Evolutionary conservation across 176 grass and related monocot species (phyloP), one percentile per base, ranked within the genome.

Genomic region (Chloris gayana): DNA sequence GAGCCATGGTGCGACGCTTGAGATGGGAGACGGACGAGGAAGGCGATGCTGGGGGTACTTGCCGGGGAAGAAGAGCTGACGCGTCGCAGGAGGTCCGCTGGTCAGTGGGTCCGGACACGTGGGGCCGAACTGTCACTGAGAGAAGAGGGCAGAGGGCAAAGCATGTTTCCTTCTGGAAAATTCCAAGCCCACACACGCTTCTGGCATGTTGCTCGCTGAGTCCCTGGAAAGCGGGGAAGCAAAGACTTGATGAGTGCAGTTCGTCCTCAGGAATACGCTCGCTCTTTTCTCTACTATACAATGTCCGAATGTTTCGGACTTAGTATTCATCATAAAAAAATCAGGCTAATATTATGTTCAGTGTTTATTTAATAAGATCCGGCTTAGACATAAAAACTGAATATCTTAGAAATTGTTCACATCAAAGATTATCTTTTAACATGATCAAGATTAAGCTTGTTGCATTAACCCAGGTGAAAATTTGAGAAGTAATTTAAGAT

Each of bases 1-100:
- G 29, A 69, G 72, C 77, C 87, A 85, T 89, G 72, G 32, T 81
- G 34, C 77, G n/a, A 66, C 58, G 78, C 58, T n/a, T n/a, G 72
- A 85, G 67, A 72, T 81, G 37, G 70, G 68, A 37, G 64, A 26
- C 31, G 24, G 30, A 69, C 42, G 33, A 21, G 44, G 79, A 22
- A 18, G 13, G n/a, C 15, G 56, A 18, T 6, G 75, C 7, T 31
- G 11, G 42, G 38, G 12, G 14, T 42, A 6, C 49, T 32, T 44
- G 29, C 61, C 32, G 57, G 79, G 41, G 33, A 71, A 56, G 79
- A 82, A 33, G 64, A 33, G 76, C 39, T 27, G 75, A 32, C 26
- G 39, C 18, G 19, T 46, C 19, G 21, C 7, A 3, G 30, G 61
- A 35, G 22, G 18, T 22, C 4, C 44, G 1, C 64, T 68, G 77